Evolutionary conservation across 208 protist species (phyloP).

Genomic region (Trypanosoma platydactyli): DNA sequence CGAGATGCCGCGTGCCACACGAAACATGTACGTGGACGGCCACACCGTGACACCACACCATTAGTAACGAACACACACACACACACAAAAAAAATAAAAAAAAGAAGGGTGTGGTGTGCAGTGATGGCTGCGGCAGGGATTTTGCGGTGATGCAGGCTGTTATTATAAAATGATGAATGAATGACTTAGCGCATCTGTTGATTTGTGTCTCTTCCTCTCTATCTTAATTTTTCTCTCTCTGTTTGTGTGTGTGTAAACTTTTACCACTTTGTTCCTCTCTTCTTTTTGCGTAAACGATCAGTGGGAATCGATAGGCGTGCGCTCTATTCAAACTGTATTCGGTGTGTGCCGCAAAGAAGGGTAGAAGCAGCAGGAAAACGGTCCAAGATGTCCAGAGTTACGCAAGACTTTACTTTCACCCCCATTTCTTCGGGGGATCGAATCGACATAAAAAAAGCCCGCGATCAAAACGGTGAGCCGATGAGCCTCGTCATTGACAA

Average conservation of each 20-base stretch:
- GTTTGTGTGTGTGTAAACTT: too few relatives aligned
- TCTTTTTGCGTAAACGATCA: not conserved
- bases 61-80: not conserved
- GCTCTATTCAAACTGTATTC: not conserved
- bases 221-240: not conserved
- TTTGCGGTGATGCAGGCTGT: too few relatives aligned
- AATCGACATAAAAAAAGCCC: conserved; percentile 1
- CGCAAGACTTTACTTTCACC: conserved; percentile 46
- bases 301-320: too few relatives aligned
- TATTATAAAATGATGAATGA: not conserved
- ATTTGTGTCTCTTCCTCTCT: not conserved
- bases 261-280: not conserved
- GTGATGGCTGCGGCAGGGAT: too few relatives aligned
- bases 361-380: not conserved
- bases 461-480: conserved; percentile 26
- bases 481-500: conserved; percentile 86
- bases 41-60: conserved; percentile 79
- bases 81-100: not conserved
- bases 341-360: not conserved
- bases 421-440: conserved; percentile 41
- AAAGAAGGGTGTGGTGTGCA: too few relatives aligned
- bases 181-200: not conserved
- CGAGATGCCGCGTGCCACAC: conserved; percentile 77
- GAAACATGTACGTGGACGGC: conserved; percentile 93
- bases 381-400: conserved; percentile 1